Evolutionary conservation across 2,329 filamentous ascomycete genomes (phyloP).

Genomic region (Endoconidiophora laricicola): DNA sequence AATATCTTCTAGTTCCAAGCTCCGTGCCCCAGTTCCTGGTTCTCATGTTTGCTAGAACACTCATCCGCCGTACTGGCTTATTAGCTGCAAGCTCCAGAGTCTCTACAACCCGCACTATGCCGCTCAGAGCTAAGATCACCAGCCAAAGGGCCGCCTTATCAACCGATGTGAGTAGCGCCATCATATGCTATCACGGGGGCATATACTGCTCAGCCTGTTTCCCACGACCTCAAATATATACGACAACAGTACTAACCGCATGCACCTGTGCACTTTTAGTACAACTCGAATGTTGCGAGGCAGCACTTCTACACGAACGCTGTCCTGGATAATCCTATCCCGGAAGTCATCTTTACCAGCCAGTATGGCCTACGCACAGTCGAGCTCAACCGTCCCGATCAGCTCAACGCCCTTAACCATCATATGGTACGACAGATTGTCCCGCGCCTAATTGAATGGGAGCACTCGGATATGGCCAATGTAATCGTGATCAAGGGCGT

Average conservation of each 20-base stretch:
- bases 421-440: constrained; percentile 95
- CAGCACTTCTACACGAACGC: background rate
- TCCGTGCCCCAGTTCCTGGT: background rate
- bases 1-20: background rate
- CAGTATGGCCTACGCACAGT: constrained; percentile 81
- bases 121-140: constrained; percentile 56
- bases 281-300: background rate
- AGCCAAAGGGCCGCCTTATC: background rate
- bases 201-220: too few relatives aligned
- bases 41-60: constrained; percentile 8
- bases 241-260: too few relatives aligned
- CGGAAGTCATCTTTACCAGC: constrained; percentile 86
- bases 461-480: constrained; percentile 86
- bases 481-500: constrained; percentile 83
- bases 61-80: constrained; percentile 30
- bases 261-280: background rate
- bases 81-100: constrained; percentile 29
- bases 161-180: too few relatives aligned
- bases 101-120: constrained; percentile 41
- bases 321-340: constrained; percentile 45
- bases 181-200: too few relatives aligned
- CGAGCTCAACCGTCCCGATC: constrained; percentile 82
- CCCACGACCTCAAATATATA: too few relatives aligned
- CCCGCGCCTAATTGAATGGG: constrained; percentile 79
- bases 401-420: constrained; percentile 80